These are phyloP conservation scores for Hygrocybe coccinea DNA, from an alignment of 768 basidiomycete species.

Conservation along the genomic window DNA sequence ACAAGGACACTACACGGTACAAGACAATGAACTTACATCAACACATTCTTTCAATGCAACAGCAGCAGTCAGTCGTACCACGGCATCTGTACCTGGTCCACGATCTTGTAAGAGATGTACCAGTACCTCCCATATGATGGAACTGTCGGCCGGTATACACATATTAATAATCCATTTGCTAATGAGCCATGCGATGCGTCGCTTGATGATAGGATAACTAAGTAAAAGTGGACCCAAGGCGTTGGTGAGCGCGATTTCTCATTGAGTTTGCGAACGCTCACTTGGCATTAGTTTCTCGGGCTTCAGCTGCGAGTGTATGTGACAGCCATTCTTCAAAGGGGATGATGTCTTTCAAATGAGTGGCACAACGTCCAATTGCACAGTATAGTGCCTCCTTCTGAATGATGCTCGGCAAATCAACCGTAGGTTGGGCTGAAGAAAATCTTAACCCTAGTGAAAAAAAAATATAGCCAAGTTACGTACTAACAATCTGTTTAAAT, in stretches of 20 bases:
- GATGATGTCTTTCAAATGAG: slow-evolving; percentile 54
- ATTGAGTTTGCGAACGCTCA: slow-evolving; percentile 26
- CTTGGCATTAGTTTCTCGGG: slow-evolving; percentile 54
- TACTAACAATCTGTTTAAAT: slow-evolving; percentile 61
- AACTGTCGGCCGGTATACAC: slow-evolving; percentile 53
- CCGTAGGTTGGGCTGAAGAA: slow-evolving; percentile 40
- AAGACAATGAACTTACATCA: slow-evolving; percentile 54
- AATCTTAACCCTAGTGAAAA: slow-evolving; percentile 1
- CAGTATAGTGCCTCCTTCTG: slow-evolving; percentile 87
- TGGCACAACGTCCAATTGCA: slow-evolving; percentile 79
- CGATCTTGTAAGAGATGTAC: slow-evolving; percentile 69
- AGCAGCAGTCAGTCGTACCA: slow-evolving; percentile 83
- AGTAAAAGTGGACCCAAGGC: not conserved
- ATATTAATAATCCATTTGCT: slow-evolving; percentile 82
- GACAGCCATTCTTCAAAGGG: slow-evolving; percentile 70
- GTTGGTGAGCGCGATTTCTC: slow-evolving; percentile 6
- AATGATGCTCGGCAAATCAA: slow-evolving; percentile 55
- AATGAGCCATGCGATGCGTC: slow-evolving; percentile 92
- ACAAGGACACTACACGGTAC: not conserved
- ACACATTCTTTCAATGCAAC: slow-evolving; percentile 76
- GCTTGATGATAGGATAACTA: slow-evolving; percentile 88
- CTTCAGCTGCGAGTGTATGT: slow-evolving; percentile 55
- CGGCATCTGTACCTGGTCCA: slow-evolving; percentile 68
- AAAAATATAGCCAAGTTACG: slow-evolving; percentile 17
- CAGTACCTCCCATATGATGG: slow-evolving; percentile 75